Base-by-base conservation (phyloP, 768 basidiomycete genomes). In the Suillus luteus region DNA sequence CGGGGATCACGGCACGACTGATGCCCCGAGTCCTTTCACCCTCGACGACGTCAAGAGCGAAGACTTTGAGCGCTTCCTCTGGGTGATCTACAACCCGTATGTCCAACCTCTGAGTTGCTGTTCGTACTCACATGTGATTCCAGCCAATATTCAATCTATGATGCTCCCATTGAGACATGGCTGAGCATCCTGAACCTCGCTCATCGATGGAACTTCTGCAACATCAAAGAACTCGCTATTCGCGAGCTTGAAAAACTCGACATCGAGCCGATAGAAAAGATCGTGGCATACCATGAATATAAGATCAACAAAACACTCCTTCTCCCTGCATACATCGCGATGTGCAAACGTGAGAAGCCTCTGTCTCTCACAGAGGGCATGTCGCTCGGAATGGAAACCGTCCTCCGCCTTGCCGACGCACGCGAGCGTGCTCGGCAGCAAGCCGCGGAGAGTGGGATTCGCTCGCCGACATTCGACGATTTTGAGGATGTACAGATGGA, bases 11-110 rank as follows among this genome's bases (percentile, higher is more conserved):
- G 38, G 57, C 40, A 9, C 57, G 15, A 60, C 67, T 0, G 43
- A 31, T 0, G 37, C 60, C 0, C 27, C 49, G 8, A 59, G 60
- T 5, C 71, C 68, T 0, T 71, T 61, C 0, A 72, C 67, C 8
- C 33, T 60, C 3, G 67, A 80, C 3, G 68, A 80, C 2, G 75
- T 81, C 5, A 75, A 72, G 0, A 67, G 75, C 0, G 63, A 72
- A 0, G 78, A 83, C 0, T 86, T 87, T 59, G 79, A 79, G 0
- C 72, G 70, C 0, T 79, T 87, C 0, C 70, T 86, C 0, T 86
- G 84, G 81, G 79, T 86, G 0, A 86, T 85, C 67, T 87, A 87
- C 59, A 85, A 86, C 52, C 79, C 80, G 83, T 85, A 65, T 66
- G 81, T 69, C 2, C 10, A 33, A 19, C 24, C 6, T 24, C 15